Evolutionary conservation across 306 rosid genomes (phyloP).

Genomic region (Luffa aegyptiaca): DNA sequence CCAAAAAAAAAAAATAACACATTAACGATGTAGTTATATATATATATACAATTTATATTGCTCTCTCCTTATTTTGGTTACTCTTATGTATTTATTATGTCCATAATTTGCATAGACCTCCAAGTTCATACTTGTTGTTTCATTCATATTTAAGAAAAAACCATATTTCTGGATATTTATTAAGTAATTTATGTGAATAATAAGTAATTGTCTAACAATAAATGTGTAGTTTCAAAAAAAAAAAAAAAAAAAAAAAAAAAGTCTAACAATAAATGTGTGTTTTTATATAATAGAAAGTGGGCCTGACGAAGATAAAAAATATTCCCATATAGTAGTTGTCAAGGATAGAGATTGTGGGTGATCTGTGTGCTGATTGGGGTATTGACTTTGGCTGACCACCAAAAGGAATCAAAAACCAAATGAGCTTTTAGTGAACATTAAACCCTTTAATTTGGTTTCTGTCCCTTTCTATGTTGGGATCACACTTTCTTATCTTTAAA

Average conservation of each 20-base stretch:
- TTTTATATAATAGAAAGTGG: background rate
- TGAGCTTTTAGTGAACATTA: background rate
- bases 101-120: too few species aligned
- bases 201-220: background rate
- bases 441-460: conserved; percentile 2
- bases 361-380: background rate
- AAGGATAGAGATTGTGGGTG: background rate
- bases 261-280: background rate
- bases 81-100: too few species aligned
- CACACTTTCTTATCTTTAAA: background rate
- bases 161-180: too few species aligned
- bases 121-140: too few species aligned
- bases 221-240: too few species aligned
- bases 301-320: background rate
- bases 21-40: too few species aligned
- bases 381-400: background rate
- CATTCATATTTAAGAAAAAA: too few species aligned
- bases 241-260: too few species aligned
- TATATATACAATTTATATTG: too few species aligned
- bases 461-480: background rate
- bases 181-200: too few species aligned
- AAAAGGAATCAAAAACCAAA: background rate
- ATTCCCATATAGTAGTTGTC: background rate
- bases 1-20: too few species aligned
- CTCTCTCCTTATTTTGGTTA: too few species aligned